These are phyloP conservation scores for Leishmania gerbilli DNA, from an alignment of 208 protist genomes.

Conservation along the genomic window DNA sequence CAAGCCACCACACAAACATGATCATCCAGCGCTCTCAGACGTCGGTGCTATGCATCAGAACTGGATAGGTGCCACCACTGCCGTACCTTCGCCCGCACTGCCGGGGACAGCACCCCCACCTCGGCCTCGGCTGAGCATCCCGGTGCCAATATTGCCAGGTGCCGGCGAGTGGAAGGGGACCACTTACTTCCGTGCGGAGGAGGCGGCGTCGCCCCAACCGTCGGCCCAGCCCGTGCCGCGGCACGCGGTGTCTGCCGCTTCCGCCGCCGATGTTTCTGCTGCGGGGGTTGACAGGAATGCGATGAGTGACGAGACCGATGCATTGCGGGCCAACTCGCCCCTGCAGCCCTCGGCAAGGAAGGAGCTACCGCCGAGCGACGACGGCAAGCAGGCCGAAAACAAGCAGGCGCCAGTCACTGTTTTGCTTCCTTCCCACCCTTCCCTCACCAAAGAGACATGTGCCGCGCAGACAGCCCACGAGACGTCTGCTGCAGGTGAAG, in stretches of 20 bases:
- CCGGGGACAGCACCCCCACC: not conserved
- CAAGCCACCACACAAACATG: not conserved
- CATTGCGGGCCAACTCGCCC: not conserved
- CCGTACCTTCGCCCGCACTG: not conserved
- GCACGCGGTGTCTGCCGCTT: not conserved
- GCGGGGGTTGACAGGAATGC: not conserved
- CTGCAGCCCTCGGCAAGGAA: not conserved
- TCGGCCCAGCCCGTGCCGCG: too few relatives aligned
- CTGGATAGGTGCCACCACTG: not conserved
- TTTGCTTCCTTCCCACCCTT: not conserved
- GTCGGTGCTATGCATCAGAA: not conserved
- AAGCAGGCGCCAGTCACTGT: not conserved
- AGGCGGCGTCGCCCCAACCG: not conserved
- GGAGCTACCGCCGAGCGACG: not conserved
- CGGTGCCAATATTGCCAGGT: conserved; percentile 37
- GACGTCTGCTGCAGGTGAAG: not conserved
- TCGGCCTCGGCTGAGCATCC: conserved; percentile 18
- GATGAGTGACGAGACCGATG: not conserved
- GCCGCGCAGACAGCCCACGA: not conserved
- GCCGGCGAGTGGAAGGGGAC: conserved; percentile 32
- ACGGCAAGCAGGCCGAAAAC: not conserved
- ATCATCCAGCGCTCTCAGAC: not conserved
- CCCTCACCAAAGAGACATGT: not conserved
- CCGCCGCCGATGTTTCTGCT: not conserved
- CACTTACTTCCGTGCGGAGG: conserved; percentile 9